phyloP scores from a whole-genome alignment of 75 land plant species.

The Picea sitchensis region DNA sequence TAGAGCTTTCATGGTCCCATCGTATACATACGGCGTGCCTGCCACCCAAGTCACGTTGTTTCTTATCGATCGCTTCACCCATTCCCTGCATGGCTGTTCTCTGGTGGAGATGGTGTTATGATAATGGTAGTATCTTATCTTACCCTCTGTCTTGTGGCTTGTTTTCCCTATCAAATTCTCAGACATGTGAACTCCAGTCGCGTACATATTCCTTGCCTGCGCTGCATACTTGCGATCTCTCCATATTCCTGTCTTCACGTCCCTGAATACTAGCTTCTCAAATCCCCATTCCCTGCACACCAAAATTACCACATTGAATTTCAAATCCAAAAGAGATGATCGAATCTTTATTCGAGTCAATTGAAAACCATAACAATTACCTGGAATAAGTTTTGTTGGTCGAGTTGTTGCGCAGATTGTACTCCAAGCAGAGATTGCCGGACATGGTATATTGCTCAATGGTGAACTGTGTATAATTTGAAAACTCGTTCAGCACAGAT shows the following conservation, averaged over 20 bases:
- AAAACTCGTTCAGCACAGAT: slow-evolving; percentile 12
- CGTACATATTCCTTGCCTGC: slow-evolving; percentile 61
- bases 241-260: slow-evolving; percentile 53
- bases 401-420: not conserved
- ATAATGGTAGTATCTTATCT: slow-evolving; percentile 78
- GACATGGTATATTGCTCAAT: not conserved
- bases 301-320: not conserved
- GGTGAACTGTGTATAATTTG: not conserved
- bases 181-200: slow-evolving; percentile 89
- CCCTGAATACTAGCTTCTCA: slow-evolving; percentile 82
- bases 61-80: slow-evolving; percentile 13
- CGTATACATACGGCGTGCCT: slow-evolving; percentile 41
- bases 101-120: slow-evolving; percentile 58
- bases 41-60: slow-evolving; percentile 25
- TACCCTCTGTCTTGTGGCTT: slow-evolving; percentile 31
- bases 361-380: not conserved
- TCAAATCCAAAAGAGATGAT: not conserved
- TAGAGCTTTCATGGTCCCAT: slow-evolving; percentile 38
- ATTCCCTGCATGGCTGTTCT: slow-evolving; percentile 57
- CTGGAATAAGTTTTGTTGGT: not conserved
- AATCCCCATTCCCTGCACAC: slow-evolving; percentile 79
- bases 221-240: slow-evolving; percentile 89
- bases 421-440: not conserved
- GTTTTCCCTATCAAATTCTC: slow-evolving; percentile 54
- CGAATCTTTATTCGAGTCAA: not conserved